Percentiles rank a stretch among this genome's conserved stretches.
phyloP scores from a whole-genome alignment of 176 grass and related monocot species.

The Saccharum officinarum region DNA sequence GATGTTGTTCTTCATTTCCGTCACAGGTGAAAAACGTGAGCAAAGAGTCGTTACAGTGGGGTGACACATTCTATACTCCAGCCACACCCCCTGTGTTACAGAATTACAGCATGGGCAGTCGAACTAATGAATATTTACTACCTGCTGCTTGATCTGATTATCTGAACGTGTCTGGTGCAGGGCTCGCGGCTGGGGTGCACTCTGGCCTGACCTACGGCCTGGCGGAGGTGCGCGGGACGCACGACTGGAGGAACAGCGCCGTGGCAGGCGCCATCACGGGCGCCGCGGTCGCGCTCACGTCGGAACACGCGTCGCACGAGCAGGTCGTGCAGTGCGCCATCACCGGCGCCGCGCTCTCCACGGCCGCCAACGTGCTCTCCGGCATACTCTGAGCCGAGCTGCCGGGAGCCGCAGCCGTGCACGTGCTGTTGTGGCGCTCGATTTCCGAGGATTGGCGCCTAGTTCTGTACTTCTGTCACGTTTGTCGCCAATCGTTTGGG shows the following conservation, averaged over 20 bases:
- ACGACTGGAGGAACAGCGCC: constrained; percentile 93
- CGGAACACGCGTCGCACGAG: constrained; percentile 62
- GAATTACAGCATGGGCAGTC: background rate
- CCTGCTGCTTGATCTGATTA: background rate
- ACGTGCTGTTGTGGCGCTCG: background rate
- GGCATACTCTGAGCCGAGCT: constrained; percentile 55
- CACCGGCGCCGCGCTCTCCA: constrained; percentile 76
- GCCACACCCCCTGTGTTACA: background rate
- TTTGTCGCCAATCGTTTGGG: background rate
- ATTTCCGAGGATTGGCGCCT: background rate
- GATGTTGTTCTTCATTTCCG: background rate
- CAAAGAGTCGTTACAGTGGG: constrained; percentile 87
- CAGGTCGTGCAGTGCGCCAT: constrained; percentile 76
- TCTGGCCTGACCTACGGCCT: constrained; percentile 89
- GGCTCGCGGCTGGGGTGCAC: constrained; percentile 79
- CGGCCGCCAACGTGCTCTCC: constrained; percentile 76
- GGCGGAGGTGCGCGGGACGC: constrained; percentile 73
- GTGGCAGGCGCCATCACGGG: constrained; percentile 76
- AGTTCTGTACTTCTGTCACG: background rate
- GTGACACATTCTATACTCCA: constrained; percentile 22
- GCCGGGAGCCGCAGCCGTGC: background rate
- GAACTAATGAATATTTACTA: background rate
- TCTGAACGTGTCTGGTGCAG: constrained; percentile 28
- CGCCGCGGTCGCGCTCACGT: constrained; percentile 64
- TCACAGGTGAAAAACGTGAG: constrained; percentile 83